Percentiles rank a stretch among this genome's conserved stretches.
Conservation (phyloP, 306 rosid genomes). For the Pyrus betulifolia region DNA sequence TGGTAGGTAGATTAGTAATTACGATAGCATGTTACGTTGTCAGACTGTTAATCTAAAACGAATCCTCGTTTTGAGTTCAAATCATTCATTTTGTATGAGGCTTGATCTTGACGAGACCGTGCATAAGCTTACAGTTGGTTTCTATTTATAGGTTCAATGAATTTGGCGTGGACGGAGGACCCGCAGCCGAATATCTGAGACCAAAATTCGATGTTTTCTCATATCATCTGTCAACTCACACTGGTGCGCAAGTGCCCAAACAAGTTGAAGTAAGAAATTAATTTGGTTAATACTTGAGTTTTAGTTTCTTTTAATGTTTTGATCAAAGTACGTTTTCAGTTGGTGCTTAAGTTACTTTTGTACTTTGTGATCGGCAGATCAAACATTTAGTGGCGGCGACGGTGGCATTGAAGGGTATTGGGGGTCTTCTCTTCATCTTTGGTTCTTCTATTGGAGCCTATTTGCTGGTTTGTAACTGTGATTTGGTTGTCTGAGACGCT, state of each 20-base stretch:
- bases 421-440: slow-evolving; percentile 52
- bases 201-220: slow-evolving; percentile 44
- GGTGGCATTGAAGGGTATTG: slow-evolving; percentile 45
- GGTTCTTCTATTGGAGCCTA: slow-evolving; percentile 52
- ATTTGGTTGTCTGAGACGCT: background rate
- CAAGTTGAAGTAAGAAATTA: slow-evolving; percentile 40
- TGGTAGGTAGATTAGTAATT: background rate
- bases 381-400: slow-evolving; percentile 40
- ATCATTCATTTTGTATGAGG: background rate
- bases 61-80: background rate
- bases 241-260: slow-evolving; percentile 37
- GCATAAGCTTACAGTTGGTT: background rate
- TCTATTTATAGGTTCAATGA: slow-evolving; percentile 40
- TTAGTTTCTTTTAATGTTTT: background rate
- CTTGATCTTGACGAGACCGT: background rate
- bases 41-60: background rate
- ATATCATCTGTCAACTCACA: slow-evolving; percentile 22
- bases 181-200: slow-evolving; percentile 38
- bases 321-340: background rate
- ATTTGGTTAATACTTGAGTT: background rate
- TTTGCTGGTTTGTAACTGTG: slow-evolving; percentile 39
- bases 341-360: background rate
- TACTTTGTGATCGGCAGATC: slow-evolving; percentile 27
- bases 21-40: background rate
- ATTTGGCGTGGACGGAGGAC: slow-evolving; percentile 54